Evolutionary conservation across 1,139 yeast genomes (phyloP), one percentile per base, ranked within the genome.

Genomic region (Pichia sp.): DNA sequence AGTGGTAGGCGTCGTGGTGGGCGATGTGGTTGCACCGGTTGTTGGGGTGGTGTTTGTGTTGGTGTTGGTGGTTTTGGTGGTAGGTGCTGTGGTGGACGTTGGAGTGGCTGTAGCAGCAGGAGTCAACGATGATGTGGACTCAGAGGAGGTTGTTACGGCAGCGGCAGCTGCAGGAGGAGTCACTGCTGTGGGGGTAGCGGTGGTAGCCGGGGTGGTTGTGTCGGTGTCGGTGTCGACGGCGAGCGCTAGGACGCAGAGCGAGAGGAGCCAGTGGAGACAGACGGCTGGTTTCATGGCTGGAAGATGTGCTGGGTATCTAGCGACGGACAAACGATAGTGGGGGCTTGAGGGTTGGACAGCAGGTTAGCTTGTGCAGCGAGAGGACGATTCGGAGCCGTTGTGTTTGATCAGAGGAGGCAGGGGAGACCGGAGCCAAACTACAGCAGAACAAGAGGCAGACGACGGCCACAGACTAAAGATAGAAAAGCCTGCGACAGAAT

Each of bases 61-160:
- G n/a, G 19, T 23, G 8, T n/a, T 5, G 8, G 65, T 66, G 4
- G 70, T 66, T 4, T 67, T 59, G 19, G 67, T 59, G 11, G 70
- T 57, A 2, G 70, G 58, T n/a, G 70, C 60, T 23, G 66, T 54
- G 8, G 15, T 30, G 10, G 16, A 13, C n/a, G 47, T 23, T 10
- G 47, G n/a, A n/a, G 49, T 30, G 2, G 47, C n/a, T 26, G 36
- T 26, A 26, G 47, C 38, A 7, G 32, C 13, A n/a, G 38, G 10
- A 2, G 47, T 45, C 11, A 26, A 13, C 23, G 36, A 13, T 11
- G 47, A 3, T 8, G 47, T 16, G 11, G 38, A 16, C 8, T 15
- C 32, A 6, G 47, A 8, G 8, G 15, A 23, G 3, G 47, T 19
- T 19, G 32, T 26, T 36, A 65, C 53, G 30, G 61, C 57, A 23